These are phyloP conservation scores for Aspergillus quadrilineatus DNA, from an alignment of 2,329 filamentous ascomycete genomes.

Conservation along the genomic window DNA sequence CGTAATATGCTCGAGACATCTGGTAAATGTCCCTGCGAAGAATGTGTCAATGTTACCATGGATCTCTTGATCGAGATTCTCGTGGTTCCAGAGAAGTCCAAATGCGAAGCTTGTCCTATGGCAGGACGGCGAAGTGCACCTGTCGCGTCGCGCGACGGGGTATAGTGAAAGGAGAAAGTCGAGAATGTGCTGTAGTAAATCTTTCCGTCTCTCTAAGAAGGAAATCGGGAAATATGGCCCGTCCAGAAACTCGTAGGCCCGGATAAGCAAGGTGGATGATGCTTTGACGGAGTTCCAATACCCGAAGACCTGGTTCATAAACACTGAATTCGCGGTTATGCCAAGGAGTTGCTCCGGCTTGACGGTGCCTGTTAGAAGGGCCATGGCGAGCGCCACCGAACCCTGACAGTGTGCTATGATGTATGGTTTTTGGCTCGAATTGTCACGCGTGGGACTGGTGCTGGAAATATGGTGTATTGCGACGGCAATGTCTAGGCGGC, in stretches of 20 bases:
- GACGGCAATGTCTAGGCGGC: slow-evolving; percentile 11
- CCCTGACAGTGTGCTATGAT: slow-evolving; percentile 16
- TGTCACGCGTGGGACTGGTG: not conserved
- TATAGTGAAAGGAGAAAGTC: slow-evolving; percentile 34
- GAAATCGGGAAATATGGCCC: slow-evolving; percentile 18
- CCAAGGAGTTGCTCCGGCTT: slow-evolving; percentile 16
- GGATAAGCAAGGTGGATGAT: slow-evolving; percentile 3
- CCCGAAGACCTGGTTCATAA: slow-evolving; percentile 20
- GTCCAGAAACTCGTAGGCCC: slow-evolving; percentile 11
- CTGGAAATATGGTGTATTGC: slow-evolving; percentile 1
- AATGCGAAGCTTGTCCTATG: slow-evolving; percentile 35
- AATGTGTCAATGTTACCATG: slow-evolving; percentile 29
- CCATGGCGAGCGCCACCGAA: slow-evolving; percentile 10
- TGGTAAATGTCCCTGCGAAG: slow-evolving; percentile 31
- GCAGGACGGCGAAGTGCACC: slow-evolving; percentile 35
- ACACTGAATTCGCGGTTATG: slow-evolving; percentile 23
- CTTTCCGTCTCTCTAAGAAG: not conserved
- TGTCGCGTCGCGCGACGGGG: slow-evolving; percentile 30
- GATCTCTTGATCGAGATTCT: slow-evolving; percentile 34
- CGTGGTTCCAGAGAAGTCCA: slow-evolving; percentile 38
- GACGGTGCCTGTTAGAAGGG: slow-evolving; percentile 4
- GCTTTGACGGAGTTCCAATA: slow-evolving; percentile 22
- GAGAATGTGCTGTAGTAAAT: slow-evolving; percentile 18
- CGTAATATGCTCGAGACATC: slow-evolving; percentile 31
- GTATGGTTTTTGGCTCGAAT: not conserved